phyloP scores from a whole-genome alignment of 2,329 filamentous ascomycete species.

The Diaporthe vexans region DNA sequence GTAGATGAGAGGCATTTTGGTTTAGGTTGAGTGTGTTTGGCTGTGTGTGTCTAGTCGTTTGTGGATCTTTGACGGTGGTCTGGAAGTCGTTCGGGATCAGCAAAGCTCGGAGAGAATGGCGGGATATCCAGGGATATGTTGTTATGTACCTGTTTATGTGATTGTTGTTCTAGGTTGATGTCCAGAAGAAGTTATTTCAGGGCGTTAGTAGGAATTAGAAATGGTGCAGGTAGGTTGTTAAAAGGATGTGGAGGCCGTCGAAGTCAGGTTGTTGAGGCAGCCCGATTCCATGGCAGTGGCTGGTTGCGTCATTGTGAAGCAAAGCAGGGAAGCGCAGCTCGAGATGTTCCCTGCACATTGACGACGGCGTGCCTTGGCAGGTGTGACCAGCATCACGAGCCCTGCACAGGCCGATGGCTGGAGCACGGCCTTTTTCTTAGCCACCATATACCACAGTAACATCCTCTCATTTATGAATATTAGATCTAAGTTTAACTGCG shows the following conservation, averaged over 20 bases:
- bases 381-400: slow-evolving; percentile 23
- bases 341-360: slow-evolving; percentile 13
- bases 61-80: background rate
- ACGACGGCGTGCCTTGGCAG: slow-evolving; percentile 27
- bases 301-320: slow-evolving; percentile 32
- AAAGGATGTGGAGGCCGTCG: background rate
- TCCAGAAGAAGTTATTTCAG: background rate
- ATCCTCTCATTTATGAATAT: background rate
- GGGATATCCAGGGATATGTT: background rate
- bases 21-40: no score
- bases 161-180: background rate
- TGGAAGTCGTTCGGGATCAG: background rate
- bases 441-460: background rate
- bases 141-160: background rate
- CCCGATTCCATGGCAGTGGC: slow-evolving; percentile 11
- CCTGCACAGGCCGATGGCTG: background rate
- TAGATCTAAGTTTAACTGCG: background rate
- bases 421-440: background rate
- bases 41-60: background rate
- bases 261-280: slow-evolving; percentile 9
- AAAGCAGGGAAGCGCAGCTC: slow-evolving; percentile 27
- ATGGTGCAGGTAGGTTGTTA: background rate
- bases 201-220: background rate
- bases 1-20: slow-evolving; percentile 63
- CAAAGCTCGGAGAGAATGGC: no score